Base-by-base conservation (phyloP, 106 monocot species). In the Phalaenopsis equestris region DNA sequence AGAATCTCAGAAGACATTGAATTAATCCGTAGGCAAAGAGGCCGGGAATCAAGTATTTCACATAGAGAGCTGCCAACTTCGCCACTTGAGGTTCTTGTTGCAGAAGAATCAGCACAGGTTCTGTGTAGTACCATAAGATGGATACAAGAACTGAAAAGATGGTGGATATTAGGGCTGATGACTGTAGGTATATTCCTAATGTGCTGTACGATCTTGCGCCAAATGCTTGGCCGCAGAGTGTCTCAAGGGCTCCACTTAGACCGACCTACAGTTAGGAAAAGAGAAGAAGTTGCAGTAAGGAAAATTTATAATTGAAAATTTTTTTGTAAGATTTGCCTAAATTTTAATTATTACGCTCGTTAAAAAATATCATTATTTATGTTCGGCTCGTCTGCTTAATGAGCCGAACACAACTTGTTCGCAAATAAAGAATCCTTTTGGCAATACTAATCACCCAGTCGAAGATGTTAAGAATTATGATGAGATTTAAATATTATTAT, bases 191-290 rank as follows among this genome's bases (percentile, higher is more conserved):
- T 17, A 96, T 80, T 46, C 96, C 96, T 2, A 96, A 48, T 88
- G 86, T 82, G 9, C 64, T 67, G 82, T 93, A 93, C 9, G 80
- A 19, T 80, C 88, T 88, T 17, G 93, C 91, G 5, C 96, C 96
- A 49, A 83, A 91, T 49, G 72, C 90, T 86, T 96, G 96, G 23
- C 96, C 96, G 64, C 96, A 96, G 8, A 93, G 81, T 48, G 96
- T 96, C 79, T 96, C 96, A 45, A 96, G 90, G 0, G 93, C 78
- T 2, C 96, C 91, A 78, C 88, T 96, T 21, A 96, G 55, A 65
- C 96, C 96, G 41, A 75, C 87, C 96, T 96, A 87, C 73, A 79
- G 43, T 18, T 68, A 36, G 9, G 37, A 10, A 37, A 24, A 37
- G 12, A 68, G 37, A 68, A 68, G 9, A 11, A 68, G 30, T 30